Evolutionary conservation across 129 eudicot genomes (phyloP), one percentile per base, ranked within the genome.

Genomic region (Solidago caesia): DNA sequence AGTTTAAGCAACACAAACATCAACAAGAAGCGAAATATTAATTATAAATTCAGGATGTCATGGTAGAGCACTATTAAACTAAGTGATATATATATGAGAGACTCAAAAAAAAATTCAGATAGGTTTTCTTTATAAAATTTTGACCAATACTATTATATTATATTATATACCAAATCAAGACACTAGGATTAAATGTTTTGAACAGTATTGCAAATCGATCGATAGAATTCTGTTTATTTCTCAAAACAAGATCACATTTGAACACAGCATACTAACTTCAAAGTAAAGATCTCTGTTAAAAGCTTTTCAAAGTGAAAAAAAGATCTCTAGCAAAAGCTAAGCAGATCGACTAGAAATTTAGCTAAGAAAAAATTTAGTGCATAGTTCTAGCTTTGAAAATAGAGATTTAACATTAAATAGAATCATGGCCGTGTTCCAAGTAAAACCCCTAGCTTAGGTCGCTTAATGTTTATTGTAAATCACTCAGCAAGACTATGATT

Each of bases 51-150:
- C 6, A 8, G n/a, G 16, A 27, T 9, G 44, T 11, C 44, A 26
- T 62, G 67, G 67, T 62, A 29, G 44, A 11, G 67, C 67, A 62
- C 67, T 43, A 29, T 25, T 55, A 7, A 55, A 55, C 59, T 14
- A 14, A 15, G 10, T 14, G 3, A 9, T 15, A 55, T 7, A 55
- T 7, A 55, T n/a, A 2, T n/a, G 4, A 55, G 13, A n/a, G 26
- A 3, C 61, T 55, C 61, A 55, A n/a, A 55, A 12, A 0, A 5
- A 9, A 5, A 14, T 14, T 29, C 67, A 62, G 11, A 9, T 39
- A 33, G 45, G 29, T 13, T 62, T 33, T 62, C 9, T 10, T 62
- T n/a, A 6, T 5, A 7, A 62, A 60, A 9, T 7, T 3, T 1
- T 33, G 39, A 33, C 39, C 39, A 33, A 2, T 33, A 33, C 39